phyloP scores from a whole-genome alignment of 2,329 filamentous ascomycete species.

The Alternaria alternata region DNA sequence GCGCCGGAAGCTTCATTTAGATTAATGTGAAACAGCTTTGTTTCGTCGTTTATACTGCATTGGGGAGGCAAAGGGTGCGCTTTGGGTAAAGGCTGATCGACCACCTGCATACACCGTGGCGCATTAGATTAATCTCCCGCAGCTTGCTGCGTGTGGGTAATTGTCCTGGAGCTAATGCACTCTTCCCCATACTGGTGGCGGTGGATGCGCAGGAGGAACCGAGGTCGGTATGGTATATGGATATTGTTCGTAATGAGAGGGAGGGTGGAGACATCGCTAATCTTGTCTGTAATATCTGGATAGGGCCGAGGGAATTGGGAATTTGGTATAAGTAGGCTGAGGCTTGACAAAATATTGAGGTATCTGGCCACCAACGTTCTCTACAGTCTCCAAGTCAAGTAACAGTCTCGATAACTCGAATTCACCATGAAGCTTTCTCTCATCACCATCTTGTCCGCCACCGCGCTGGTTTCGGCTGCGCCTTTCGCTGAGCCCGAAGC shows the following conservation, averaged over 20 bases:
- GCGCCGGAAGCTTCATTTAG: conserved; percentile 29
- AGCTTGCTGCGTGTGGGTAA: background rate
- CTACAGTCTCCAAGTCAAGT: background rate
- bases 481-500: conserved; percentile 43
- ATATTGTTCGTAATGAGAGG: conserved; percentile 1
- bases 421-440: conserved; percentile 45
- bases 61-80: background rate
- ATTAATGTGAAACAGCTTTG: conserved; percentile 19
- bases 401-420: background rate
- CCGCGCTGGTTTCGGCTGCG: conserved; percentile 37
- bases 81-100: background rate
- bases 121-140: background rate
- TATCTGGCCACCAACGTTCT: conserved; percentile 1
- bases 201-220: background rate
- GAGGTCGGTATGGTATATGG: background rate
- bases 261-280: background rate
- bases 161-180: background rate
- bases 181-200: background rate
- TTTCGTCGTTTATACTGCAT: background rate
- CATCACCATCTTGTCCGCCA: conserved; percentile 38
- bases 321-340: conserved; percentile 11
- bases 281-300: background rate
- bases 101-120: background rate
- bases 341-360: background rate
- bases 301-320: background rate